These are phyloP conservation scores for Hypoxylon trugodes DNA, from an alignment of 495 filamentous ascomycete genomes.

Conservation along the genomic window DNA sequence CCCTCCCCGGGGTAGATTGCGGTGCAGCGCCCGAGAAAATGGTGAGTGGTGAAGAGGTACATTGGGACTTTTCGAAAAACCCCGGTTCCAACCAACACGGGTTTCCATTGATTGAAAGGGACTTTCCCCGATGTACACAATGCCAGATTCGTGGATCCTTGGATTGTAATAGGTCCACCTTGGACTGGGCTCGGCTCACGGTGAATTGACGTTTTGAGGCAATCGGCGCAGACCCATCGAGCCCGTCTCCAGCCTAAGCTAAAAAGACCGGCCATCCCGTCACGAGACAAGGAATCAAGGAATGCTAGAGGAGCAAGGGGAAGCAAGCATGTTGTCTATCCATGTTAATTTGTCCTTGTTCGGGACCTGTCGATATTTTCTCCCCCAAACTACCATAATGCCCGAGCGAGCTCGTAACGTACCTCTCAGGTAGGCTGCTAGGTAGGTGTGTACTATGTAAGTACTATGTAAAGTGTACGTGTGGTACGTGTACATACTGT, in stretches of 20 bases:
- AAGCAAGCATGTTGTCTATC: conserved; percentile 10
- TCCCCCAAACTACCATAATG: conserved; percentile 10
- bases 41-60: conserved; percentile 6
- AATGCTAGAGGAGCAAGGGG: conserved; percentile 18
- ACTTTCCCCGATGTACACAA: conserved; percentile 7
- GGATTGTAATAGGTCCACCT: conserved; percentile 19
- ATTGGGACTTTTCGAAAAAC: not conserved
- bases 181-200: conserved; percentile 18
- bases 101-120: not conserved
- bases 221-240: conserved; percentile 13
- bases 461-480: no score
- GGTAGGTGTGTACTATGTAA: not conserved
- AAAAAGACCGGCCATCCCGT: conserved; percentile 1
- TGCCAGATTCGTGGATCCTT: conserved; percentile 14
- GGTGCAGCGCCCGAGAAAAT: no score
- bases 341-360: conserved; percentile 25
- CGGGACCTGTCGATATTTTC: conserved; percentile 11
- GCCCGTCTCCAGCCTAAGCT: not conserved
- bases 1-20: conserved; percentile 23
- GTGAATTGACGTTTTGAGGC: conserved; percentile 29
- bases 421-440: no score
- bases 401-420: conserved; percentile 30
- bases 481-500: no score
- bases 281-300: conserved; percentile 28
- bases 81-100: conserved; percentile 7